Conservation (phyloP, 768 basidiomycete genomes). For the Lactifluus subvellereus region DNA sequence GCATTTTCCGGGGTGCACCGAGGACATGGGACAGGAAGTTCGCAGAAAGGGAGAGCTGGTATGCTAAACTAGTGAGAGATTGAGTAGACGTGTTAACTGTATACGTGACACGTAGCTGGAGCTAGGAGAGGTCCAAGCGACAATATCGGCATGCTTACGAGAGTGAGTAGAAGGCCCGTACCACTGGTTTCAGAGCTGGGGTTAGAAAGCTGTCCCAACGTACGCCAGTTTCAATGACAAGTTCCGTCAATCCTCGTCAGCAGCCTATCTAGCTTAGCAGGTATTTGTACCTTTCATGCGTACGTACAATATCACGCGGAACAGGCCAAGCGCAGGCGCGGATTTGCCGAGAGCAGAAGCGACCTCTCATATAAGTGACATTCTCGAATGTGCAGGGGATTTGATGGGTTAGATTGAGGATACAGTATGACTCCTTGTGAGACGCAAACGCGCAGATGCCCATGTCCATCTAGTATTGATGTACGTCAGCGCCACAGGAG, state of each 20-base stretch:
- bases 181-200: constrained; percentile 68
- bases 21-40: constrained; percentile 62
- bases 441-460: constrained; percentile 96
- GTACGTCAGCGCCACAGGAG: neutral
- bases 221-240: constrained; percentile 90
- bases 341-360: constrained; percentile 47
- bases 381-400: constrained; percentile 48
- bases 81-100: neutral
- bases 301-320: constrained; percentile 56
- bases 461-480: constrained; percentile 76
- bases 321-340: constrained; percentile 67
- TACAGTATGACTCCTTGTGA: constrained; percentile 74
- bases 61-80: constrained; percentile 40
- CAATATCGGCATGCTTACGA: constrained; percentile 51
- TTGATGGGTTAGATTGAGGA: constrained; percentile 80
- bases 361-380: constrained; percentile 48
- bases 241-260: constrained; percentile 56
- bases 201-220: constrained; percentile 99
- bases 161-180: constrained; percentile 64
- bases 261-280: constrained; percentile 36
- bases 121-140: constrained; percentile 58
- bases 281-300: constrained; percentile 85
- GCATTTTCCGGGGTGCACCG: constrained; percentile 49
- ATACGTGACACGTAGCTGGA: constrained; percentile 37
- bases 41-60: constrained; percentile 60